phyloP scores from a whole-genome alignment of 2,329 filamentous ascomycete species.

The Neobulgaria alba region DNA sequence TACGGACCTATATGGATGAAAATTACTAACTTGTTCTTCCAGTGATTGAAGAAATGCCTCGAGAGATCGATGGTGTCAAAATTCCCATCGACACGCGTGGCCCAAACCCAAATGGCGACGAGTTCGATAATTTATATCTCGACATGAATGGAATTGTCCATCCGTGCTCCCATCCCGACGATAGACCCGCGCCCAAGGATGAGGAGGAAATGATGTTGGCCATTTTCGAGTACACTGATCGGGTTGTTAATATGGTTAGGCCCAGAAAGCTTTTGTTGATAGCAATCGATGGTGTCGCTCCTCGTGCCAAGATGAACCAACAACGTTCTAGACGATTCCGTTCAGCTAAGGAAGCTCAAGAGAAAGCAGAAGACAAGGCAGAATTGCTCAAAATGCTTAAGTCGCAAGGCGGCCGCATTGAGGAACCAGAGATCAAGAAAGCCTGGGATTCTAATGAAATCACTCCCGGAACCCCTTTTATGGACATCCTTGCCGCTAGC shows the following conservation, averaged over 20 bases:
- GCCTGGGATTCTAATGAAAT: conserved; percentile 86
- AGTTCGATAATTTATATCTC: conserved; percentile 95
- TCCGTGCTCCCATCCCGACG: conserved; percentile 95
- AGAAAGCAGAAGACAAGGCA: conserved; percentile 86
- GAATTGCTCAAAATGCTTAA: conserved; percentile 80
- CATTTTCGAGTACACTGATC: conserved; percentile 97
- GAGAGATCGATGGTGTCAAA: conserved; percentile 71
- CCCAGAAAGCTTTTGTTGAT: conserved; percentile 96
- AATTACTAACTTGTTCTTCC: conserved; percentile 1
- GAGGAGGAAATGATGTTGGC: conserved; percentile 99
- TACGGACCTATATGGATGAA: too few species aligned
- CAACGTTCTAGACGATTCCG: conserved; percentile 94
- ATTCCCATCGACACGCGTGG: conserved; percentile 79
- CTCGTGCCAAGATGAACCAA: conserved; percentile 99
- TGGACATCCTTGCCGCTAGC: conserved; percentile 87
- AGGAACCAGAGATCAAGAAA: conserved; percentile 66
- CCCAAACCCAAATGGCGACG: conserved; percentile 93
- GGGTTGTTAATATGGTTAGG: conserved; percentile 96
- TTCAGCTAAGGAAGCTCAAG: conserved; percentile 84
- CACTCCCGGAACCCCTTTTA: conserved; percentile 95
- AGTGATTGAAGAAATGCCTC: conserved; percentile 78
- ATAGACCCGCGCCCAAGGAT: conserved; percentile 79
- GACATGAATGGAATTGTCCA: conserved; percentile 99
- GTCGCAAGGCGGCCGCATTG: conserved; percentile 58
- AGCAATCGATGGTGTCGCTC: conserved; percentile 94